phyloP scores from a whole-genome alignment of 2,329 filamentous ascomycete genomes.

The Amylocarpus encephaloides region DNA sequence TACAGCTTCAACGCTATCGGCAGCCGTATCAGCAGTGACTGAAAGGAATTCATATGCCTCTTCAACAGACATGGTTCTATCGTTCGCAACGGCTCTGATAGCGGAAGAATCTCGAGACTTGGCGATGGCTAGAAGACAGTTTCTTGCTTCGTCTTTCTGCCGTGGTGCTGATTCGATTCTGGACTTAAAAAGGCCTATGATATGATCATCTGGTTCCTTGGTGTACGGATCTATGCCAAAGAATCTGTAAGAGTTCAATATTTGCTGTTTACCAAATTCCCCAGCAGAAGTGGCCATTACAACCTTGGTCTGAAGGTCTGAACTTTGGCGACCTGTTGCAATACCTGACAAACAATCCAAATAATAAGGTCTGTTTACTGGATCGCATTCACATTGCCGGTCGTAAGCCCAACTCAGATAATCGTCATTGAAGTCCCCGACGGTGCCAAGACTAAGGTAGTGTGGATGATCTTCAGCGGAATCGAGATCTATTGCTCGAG shows the following conservation, averaged over 20 bases:
- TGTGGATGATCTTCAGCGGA: conserved; percentile 35
- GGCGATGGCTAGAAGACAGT: conserved; percentile 54
- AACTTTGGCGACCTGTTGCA: conserved; percentile 43
- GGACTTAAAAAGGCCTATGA: conserved; percentile 56
- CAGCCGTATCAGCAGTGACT: conserved; percentile 28
- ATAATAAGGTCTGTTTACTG: conserved; percentile 50
- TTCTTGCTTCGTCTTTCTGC: conserved; percentile 49
- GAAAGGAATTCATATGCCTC: conserved; percentile 59
- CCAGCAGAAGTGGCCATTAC: conserved; percentile 52
- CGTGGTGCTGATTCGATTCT: conserved; percentile 48
- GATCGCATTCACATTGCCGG: conserved; percentile 51
- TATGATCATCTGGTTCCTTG: conserved; percentile 47
- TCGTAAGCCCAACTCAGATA: conserved; percentile 58
- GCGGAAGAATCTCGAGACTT: conserved; percentile 48
- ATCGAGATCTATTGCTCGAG: conserved; percentile 30
- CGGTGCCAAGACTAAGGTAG: conserved; percentile 56
- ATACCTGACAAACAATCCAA: conserved; percentile 59
- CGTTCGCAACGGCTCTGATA: conserved; percentile 52
- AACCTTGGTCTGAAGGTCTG: conserved; percentile 51
- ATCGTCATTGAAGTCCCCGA: conserved; percentile 55
- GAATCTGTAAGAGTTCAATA: conserved; percentile 51
- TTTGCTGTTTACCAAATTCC: conserved; percentile 48
- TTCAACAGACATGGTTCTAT: conserved; percentile 50
- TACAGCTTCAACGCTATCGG: conserved; percentile 30
- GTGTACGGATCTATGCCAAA: conserved; percentile 47